Evolutionary conservation across 768 basidiomycete genomes (phyloP), one percentile per base, ranked within the genome.

Genomic region (Phanerochaete carnosa): DNA sequence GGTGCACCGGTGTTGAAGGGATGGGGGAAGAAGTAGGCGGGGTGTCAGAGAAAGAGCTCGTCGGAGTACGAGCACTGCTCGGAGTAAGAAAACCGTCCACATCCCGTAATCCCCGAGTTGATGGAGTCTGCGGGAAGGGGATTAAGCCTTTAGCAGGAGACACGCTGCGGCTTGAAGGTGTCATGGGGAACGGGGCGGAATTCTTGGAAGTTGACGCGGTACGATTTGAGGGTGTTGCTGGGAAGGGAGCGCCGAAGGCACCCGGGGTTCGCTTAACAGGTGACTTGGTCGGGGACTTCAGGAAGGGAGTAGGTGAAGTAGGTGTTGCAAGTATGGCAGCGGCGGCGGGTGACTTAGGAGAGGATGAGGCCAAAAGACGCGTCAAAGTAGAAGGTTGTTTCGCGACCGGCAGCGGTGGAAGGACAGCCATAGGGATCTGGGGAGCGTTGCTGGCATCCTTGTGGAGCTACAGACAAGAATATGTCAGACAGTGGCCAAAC

Each of bases 331-430:
- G 69, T 30, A 74, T 73, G 35, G 66, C 66, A 23, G 67, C 62
- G 13, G 75, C 64, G 16, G 74, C 66, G 23, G 63, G 74, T 35
- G 63, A 72, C 66, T 89, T 90, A 33, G 90, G 90, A 51, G 90
- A 92, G 15, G 84, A 80, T 37, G 90, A 89, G 23, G 88, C 87
- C 55, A 92, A 79, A 19, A 82, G 81, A 23, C 85, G 84, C 6
- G 89, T 92, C 30, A 92, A 77, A 46, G 84, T 80, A 29, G 91
- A 89, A 8, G 85, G 76, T 69, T 89, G 89, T 15, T 75, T 68
- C 3, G 77, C 66, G 37, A 73, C 66, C n/a, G 76, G 71, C 28
- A 93, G 78, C 57, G 77, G 74, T 55, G 92, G 90, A 6, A 93
- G 73, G 67, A 85, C 79, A 43, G 89, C 87, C 58, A 83, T 67